Percentiles rank a stretch among this genome's conserved stretches.
Evolutionary conservation across 1,284 basidiomycete genomes (phyloP).

Genomic region (Chalciporus sp.): DNA sequence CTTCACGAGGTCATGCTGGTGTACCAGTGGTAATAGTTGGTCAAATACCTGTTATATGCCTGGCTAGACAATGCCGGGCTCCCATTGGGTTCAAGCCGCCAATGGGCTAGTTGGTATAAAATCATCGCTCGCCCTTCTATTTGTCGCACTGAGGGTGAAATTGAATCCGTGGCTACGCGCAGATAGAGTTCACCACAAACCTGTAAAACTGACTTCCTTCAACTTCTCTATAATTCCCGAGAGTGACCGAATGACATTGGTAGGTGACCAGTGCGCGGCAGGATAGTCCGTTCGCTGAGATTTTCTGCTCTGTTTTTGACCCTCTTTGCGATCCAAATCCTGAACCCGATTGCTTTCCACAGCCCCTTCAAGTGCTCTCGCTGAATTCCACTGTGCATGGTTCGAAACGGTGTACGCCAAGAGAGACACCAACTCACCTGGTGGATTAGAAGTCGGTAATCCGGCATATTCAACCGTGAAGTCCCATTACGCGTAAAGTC

Average conservation of each 20-base stretch:
- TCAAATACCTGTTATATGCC: conserved; percentile 61
- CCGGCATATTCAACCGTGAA: neutral
- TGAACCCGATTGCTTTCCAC: conserved; percentile 15
- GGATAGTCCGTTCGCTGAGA: neutral
- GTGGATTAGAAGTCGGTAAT: conserved; percentile 25
- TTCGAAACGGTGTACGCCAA: neutral
- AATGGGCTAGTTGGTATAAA: conserved; percentile 42
- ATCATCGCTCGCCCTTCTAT: conserved; percentile 49
- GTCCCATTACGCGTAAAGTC: conserved; percentile 30
- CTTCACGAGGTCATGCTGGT: conserved; percentile 42
- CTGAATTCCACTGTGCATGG: conserved; percentile 30
- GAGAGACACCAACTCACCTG: conserved; percentile 18
- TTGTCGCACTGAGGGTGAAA: conserved; percentile 44
- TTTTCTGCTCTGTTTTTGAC: conserved; percentile 5
- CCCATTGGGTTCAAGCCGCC: conserved; percentile 27
- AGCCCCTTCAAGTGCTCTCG: conserved; percentile 27
- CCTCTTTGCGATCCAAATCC: neutral
- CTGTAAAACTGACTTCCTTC: conserved; percentile 27
- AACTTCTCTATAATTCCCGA: conserved; percentile 10
- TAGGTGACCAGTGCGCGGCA: neutral
- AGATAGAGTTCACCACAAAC: conserved; percentile 14
- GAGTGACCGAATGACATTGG: neutral
- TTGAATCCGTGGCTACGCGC: neutral
- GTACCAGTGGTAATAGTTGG: neutral
- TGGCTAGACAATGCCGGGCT: conserved; percentile 32